Evolutionary conservation across 768 basidiomycete species (phyloP).

Genomic region (Boletales sp.): DNA sequence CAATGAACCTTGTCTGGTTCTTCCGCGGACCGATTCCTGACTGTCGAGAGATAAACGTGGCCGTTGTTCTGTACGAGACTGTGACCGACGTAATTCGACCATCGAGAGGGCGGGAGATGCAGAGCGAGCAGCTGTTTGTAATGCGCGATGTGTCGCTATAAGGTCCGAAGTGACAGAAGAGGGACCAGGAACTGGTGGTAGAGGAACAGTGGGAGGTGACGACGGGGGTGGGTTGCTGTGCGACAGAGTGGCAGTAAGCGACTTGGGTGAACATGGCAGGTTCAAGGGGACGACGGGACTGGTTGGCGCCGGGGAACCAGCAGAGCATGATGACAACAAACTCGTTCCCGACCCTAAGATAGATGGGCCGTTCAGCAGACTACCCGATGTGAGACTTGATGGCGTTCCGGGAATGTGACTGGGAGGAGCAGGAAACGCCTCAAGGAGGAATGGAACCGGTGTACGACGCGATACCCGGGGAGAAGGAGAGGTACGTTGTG

Average conservation of each 20-base stretch:
- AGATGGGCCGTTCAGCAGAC: conserved; percentile 9
- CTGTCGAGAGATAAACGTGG: conserved; percentile 16
- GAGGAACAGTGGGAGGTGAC: conserved; percentile 52
- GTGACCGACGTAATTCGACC: conserved; percentile 15
- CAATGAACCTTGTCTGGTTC: conserved; percentile 25
- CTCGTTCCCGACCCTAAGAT: conserved; percentile 11
- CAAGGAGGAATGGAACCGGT: conserved; percentile 33
- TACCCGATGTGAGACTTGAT: not conserved
- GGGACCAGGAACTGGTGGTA: conserved; percentile 65
- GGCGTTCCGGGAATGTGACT: conserved; percentile 31
- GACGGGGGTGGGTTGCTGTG: conserved; percentile 53
- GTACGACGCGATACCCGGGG: conserved; percentile 28
- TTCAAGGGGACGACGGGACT: not conserved
- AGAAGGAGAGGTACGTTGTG: conserved; percentile 24
- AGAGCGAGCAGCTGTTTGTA: conserved; percentile 19
- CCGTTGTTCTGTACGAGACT: conserved; percentile 14
- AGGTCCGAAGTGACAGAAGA: conserved; percentile 51
- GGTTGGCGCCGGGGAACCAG: conserved; percentile 1
- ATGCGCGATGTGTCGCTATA: conserved; percentile 38
- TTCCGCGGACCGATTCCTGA: conserved; percentile 10
- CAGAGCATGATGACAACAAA: conserved; percentile 6
- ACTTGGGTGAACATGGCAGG: conserved; percentile 15
- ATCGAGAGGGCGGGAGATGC: conserved; percentile 23
- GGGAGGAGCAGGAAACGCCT: conserved; percentile 36
- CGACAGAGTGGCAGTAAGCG: conserved; percentile 1